Evolutionary conservation across 177 flowering plant species (phyloP).

Genomic region (Vitis hybrid): DNA sequence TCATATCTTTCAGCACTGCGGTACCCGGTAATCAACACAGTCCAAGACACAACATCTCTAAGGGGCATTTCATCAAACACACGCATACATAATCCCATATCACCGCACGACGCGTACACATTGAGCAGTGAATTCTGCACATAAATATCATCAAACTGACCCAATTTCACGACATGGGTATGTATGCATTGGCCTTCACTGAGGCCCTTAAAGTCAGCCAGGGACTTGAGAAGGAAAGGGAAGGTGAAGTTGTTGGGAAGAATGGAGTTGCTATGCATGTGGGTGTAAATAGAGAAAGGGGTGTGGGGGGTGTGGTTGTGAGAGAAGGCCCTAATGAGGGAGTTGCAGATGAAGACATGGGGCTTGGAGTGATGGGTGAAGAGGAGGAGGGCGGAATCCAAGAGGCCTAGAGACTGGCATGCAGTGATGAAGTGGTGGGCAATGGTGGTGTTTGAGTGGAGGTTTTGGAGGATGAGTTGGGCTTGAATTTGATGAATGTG

Average conservation of each 20-base stretch:
- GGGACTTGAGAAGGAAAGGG: conserved; percentile 56
- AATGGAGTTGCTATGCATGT: conserved; percentile 39
- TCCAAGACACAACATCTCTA: conserved; percentile 67
- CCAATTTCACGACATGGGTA: conserved; percentile 41
- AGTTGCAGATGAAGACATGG: conserved; percentile 56
- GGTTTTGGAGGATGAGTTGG: conserved; percentile 49
- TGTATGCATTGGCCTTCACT: conserved; percentile 36
- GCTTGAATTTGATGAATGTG: conserved; percentile 57
- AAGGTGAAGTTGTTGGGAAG: conserved; percentile 52
- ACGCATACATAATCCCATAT: conserved; percentile 26
- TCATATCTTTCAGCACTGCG: conserved; percentile 25
- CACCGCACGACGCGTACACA: conserved; percentile 47
- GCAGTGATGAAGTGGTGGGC: conserved; percentile 43
- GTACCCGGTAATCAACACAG: conserved; percentile 48
- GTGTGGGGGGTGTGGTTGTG: conserved; percentile 31
- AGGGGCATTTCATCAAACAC: conserved; percentile 69
- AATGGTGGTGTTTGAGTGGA: conserved; percentile 39
- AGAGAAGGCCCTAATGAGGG: conserved; percentile 50
- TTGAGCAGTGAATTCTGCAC: conserved; percentile 48
- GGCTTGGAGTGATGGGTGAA: conserved; percentile 30
- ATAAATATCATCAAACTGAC: conserved; percentile 47
- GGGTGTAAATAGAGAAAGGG: conserved; percentile 37
- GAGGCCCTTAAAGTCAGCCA: conserved; percentile 38
- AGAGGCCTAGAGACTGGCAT: conserved; percentile 33
- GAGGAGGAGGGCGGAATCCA: conserved; percentile 31